Base-by-base conservation (phyloP, 306 rosid genomes). In the Medicago lupulina region DNA sequence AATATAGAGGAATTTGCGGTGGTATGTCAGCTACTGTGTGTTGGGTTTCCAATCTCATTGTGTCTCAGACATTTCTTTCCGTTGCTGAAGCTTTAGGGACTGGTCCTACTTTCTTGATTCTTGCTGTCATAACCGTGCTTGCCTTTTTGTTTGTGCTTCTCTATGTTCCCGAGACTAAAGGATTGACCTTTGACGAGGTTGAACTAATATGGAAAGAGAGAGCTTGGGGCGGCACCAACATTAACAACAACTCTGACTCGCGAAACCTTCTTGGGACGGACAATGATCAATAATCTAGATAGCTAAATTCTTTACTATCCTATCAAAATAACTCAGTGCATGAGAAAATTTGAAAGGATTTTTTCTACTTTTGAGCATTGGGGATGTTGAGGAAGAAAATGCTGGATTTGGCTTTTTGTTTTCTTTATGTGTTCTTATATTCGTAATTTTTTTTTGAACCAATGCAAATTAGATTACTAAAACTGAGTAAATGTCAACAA, bases 171-270 rank as follows among this genome's bases (percentile, higher is more conserved):
- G 98, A 93, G 83, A 93, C 98, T 15, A 86, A 93, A 73, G 98
- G 98, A 21, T 81, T 93, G 80, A 86, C 96, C 11, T 93, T 93
- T 78, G 96, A 91, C 89, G 98, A 93, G 80, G 97, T 93, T 77
- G 98, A 88, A 81, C 63, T 54, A 70, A 80, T 93, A 57, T 93
- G 98, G 98, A 93, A 87, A 85, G 84, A 86, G 73, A 93, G 86
- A 76, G 98, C 97, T 67, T 75, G 89, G 87, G 91, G 96, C 40
- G 34, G 7, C 44, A 13, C 10, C 16, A 3, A 59, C 65, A 59
- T 59, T 23, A 59, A 59, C 16, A 59, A 19, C 14, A 55, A 59
- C 43, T 14, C 67, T 3, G 67, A 61, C 12, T 31, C 67, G 4
- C 18, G 15, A 61, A 61, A 61, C 2, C 67, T 61, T 61, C 67